Percentiles rank a stretch among this genome's conserved stretches.
These are phyloP conservation scores for Galerina sulciceps DNA, from an alignment of 768 basidiomycete species.

Conservation along the genomic window DNA sequence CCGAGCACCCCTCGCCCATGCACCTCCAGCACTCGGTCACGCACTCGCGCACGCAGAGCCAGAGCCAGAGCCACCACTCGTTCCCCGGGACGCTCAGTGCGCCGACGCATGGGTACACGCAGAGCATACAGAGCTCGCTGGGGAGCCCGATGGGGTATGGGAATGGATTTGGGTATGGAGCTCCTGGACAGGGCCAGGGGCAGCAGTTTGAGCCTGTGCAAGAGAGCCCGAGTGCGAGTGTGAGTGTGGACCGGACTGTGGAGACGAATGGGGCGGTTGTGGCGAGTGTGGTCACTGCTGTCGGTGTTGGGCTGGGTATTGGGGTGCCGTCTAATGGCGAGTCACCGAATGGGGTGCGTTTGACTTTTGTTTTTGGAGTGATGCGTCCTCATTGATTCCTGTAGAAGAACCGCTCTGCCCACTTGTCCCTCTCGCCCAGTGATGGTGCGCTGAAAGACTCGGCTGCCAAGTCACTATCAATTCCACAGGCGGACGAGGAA, in stretches of 20 bases:
- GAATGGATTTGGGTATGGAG: slow-evolving; percentile 20
- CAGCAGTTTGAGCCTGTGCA: slow-evolving; percentile 8
- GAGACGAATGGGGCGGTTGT: slow-evolving; percentile 1
- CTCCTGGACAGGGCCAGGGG: background rate
- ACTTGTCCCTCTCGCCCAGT: slow-evolving; percentile 62
- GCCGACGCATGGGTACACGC: slow-evolving; percentile 29
- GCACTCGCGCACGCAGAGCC: slow-evolving; percentile 47
- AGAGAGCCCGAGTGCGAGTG: background rate
- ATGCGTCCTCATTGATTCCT: background rate
- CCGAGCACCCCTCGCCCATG: slow-evolving; percentile 31
- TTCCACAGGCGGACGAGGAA: slow-evolving; percentile 51
- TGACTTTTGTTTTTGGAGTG: too few species aligned
- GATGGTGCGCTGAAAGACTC: slow-evolving; percentile 56
- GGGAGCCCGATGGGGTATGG: slow-evolving; percentile 40
- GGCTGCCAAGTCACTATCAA: slow-evolving; percentile 37
- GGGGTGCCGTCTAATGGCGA: slow-evolving; percentile 13
- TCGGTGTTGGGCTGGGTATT: slow-evolving; percentile 27
- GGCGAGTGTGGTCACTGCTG: slow-evolving; percentile 1
- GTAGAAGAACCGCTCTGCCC: slow-evolving; percentile 51
- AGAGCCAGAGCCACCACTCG: slow-evolving; percentile 49
- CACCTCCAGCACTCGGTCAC: slow-evolving; percentile 37
- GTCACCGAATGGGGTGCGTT: background rate
- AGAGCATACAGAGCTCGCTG: slow-evolving; percentile 44
- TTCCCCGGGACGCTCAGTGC: slow-evolving; percentile 37
- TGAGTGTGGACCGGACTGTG: background rate